Percentiles rank a stretch among this genome's conserved stretches.
phyloP scores from a whole-genome alignment of 495 filamentous ascomycete genomes.

The Chaetomium fimeti region DNA sequence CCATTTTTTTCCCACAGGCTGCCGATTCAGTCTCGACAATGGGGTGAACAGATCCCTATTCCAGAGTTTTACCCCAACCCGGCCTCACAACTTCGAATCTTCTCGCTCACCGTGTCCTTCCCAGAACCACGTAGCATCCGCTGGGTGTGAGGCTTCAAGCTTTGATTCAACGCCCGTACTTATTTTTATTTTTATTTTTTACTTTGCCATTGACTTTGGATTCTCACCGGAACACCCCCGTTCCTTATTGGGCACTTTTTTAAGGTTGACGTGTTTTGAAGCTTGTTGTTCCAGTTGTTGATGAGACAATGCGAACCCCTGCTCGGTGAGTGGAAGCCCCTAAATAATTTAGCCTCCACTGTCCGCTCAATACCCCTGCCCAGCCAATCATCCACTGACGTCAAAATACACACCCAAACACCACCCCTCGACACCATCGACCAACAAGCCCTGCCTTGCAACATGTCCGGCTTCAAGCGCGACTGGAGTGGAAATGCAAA shows the following conservation, averaged over 20 bases:
- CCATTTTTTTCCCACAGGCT: not conserved
- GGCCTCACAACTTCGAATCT: not conserved
- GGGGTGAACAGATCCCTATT: not conserved
- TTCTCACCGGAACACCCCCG: not conserved
- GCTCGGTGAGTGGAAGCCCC: not conserved
- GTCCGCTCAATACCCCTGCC: not conserved
- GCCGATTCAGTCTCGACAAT: not conserved
- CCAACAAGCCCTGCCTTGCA: not conserved
- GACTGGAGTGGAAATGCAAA: slow-evolving; percentile 59
- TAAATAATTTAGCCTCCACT: not conserved
- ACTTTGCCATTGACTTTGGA: not conserved
- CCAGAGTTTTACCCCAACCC: not conserved
- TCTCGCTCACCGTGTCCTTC: not conserved
- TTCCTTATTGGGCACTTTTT: not conserved
- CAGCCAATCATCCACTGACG: slow-evolving; percentile 12
- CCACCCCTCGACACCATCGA: not conserved
- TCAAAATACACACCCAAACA: slow-evolving; percentile 15
- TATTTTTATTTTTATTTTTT: no score
- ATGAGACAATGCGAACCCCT: not conserved
- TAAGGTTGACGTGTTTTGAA: not conserved
- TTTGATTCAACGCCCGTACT: not conserved
- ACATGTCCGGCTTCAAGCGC: slow-evolving; percentile 55
- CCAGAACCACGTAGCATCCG: not conserved
- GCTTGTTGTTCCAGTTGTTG: not conserved
- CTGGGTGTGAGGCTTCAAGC: not conserved